phyloP scores from a whole-genome alignment of 2,329 filamentous ascomycete species.

The Furcasterigmium furcatum region DNA sequence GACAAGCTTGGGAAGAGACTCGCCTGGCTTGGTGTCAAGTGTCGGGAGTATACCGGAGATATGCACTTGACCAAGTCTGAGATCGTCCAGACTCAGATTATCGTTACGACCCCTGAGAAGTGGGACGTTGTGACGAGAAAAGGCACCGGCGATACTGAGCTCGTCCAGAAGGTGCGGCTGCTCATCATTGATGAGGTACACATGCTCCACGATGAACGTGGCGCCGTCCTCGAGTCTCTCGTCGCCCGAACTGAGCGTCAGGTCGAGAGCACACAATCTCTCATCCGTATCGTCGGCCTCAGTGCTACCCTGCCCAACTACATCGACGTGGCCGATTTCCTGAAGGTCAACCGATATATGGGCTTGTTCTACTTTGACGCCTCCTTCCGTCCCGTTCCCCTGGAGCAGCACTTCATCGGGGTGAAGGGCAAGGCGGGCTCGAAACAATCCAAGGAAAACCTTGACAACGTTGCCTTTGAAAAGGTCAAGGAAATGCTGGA shows the following conservation, averaged over 20 bases:
- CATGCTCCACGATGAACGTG: slow-evolving; percentile 97
- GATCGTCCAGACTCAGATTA: slow-evolving; percentile 93
- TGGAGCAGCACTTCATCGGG: slow-evolving; percentile 96
- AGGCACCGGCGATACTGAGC: slow-evolving; percentile 92
- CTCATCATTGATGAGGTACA: slow-evolving; percentile 99
- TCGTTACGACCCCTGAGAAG: slow-evolving; percentile 97
- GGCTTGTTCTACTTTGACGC: slow-evolving; percentile 96
- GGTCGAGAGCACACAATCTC: slow-evolving; percentile 94
- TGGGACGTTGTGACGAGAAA: slow-evolving; percentile 99
- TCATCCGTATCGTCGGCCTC: slow-evolving; percentile 93
- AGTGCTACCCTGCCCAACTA: slow-evolving; percentile 97
- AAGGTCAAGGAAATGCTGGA: slow-evolving; percentile 94
- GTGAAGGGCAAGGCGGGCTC: slow-evolving; percentile 87
- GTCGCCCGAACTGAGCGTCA: slow-evolving; percentile 94
- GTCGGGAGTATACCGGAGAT: slow-evolving; percentile 92
- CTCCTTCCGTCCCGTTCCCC: slow-evolving; percentile 91
- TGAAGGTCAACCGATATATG: slow-evolving; percentile 90
- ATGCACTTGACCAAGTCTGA: slow-evolving; percentile 98
- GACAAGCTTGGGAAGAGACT: slow-evolving; percentile 90
- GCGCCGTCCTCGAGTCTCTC: slow-evolving; percentile 91
- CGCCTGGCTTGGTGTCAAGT: slow-evolving; percentile 89
- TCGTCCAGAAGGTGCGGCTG: slow-evolving; percentile 94
- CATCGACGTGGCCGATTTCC: slow-evolving; percentile 92
- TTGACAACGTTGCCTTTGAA: slow-evolving; percentile 84
- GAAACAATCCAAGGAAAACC: slow-evolving; percentile 80